A percentile compares a stretch with the other conserved stretches of the same genome.
These are phyloP conservation scores for Parasitella parasitica DNA, from an alignment of 371 early-diverging fungal genomes.

Conservation along the genomic window DNA sequence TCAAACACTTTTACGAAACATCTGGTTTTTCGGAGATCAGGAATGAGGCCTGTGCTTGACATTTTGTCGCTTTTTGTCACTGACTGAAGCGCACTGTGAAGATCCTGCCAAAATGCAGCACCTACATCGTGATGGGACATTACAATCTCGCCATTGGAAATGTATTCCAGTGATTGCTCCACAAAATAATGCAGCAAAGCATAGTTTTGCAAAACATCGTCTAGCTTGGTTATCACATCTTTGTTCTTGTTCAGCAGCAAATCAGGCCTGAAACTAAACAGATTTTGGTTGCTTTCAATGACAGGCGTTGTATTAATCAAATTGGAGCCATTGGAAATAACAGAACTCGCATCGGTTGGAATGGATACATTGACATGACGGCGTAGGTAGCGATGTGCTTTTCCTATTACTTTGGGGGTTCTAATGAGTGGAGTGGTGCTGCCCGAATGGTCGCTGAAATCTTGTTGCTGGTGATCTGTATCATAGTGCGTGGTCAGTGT, in stretches of 20 bases:
- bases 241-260: conserved; percentile 26
- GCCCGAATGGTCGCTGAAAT: conserved; percentile 7
- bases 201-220: conserved; percentile 26
- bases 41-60: conserved; percentile 24
- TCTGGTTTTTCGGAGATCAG: conserved; percentile 46
- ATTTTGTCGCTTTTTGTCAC: conserved; percentile 10
- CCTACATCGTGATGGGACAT: conserved; percentile 49
- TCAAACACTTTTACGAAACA: conserved; percentile 74
- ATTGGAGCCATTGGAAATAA: not conserved
- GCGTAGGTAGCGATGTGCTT: conserved; percentile 15
- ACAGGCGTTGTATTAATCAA: not conserved
- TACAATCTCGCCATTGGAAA: conserved; percentile 60
- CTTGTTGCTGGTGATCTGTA: not conserved
- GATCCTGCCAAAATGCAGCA: conserved; percentile 41
- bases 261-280: conserved; percentile 30
- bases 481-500: not conserved
- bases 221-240: conserved; percentile 23
- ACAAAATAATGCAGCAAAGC: conserved; percentile 44
- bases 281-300: not conserved
- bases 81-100: conserved; percentile 27
- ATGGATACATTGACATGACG: conserved; percentile 1
- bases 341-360: not conserved
- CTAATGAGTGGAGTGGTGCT: conserved; percentile 9
- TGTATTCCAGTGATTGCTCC: conserved; percentile 46
- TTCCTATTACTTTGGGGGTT: not conserved